A percentile compares a stretch with the other conserved stretches of the same genome.
phyloP scores from a whole-genome alignment of 495 filamentous ascomycete species.

The Hypoxylon fuscum region DNA sequence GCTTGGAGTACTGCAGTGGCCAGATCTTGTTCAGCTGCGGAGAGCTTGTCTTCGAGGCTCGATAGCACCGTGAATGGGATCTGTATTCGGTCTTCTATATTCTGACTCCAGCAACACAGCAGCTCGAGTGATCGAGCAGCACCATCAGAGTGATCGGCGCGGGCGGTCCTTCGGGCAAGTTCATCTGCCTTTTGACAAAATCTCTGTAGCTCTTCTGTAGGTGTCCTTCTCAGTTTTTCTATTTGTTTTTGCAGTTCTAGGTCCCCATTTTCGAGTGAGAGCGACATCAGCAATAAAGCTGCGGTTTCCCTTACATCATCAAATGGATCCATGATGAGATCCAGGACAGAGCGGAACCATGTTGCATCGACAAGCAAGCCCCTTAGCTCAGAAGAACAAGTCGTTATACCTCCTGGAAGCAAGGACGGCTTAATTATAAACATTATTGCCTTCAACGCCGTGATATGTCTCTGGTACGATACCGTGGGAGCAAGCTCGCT shows the following conservation, averaged over 20 bases:
- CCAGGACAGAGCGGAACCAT: conserved; percentile 72
- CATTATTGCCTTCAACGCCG: conserved; percentile 71
- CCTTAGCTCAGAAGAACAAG: conserved; percentile 21
- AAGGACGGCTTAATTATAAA: conserved; percentile 60
- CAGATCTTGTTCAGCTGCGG: conserved; percentile 64
- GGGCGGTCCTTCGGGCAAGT: conserved; percentile 67
- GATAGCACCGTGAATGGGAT: conserved; percentile 55
- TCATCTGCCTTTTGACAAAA: conserved; percentile 65
- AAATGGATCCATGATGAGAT: conserved; percentile 86
- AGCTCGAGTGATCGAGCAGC: conserved; percentile 71
- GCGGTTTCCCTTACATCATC: conserved; percentile 85
- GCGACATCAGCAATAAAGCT: conserved; percentile 62
- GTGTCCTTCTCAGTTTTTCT: conserved; percentile 7
- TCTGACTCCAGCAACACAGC: conserved; percentile 44
- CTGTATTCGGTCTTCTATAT: conserved; percentile 48
- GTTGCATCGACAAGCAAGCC: conserved; percentile 50
- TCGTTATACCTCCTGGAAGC: conserved; percentile 20
- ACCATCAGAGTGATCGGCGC: conserved; percentile 88
- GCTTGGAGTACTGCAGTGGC: conserved; percentile 67
- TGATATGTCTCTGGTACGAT: conserved; percentile 89
- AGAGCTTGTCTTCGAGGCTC: conserved; percentile 65
- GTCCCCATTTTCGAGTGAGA: conserved; percentile 41
- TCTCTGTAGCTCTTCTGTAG: conserved; percentile 41
- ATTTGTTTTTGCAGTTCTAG: conserved; percentile 32
- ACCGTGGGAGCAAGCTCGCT: conserved; percentile 76